A percentile compares a stretch with the other conserved stretches of the same genome.
Conservation (phyloP, 1,139 yeast species). For the Saccharomyces hybrid region DNA sequence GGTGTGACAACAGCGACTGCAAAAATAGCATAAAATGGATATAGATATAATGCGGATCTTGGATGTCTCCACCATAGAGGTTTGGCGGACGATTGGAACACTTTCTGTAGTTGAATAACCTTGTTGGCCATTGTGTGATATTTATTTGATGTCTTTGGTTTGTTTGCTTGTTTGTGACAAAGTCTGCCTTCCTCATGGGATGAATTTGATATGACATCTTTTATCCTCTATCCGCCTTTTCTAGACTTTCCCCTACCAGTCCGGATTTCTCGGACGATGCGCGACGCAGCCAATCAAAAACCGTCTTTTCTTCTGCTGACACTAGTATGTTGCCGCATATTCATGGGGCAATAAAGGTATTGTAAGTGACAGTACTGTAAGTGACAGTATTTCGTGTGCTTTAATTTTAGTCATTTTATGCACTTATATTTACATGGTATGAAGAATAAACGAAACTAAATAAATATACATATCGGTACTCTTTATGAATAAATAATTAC, state of each 20-base stretch:
- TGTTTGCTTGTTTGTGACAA: background rate
- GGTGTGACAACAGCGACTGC: constrained; percentile 66
- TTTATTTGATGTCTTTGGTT: background rate
- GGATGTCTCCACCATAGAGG: constrained; percentile 73
- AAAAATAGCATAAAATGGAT: constrained; percentile 87
- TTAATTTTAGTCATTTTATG: background rate
- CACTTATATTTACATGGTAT: background rate
- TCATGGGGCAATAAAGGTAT: background rate
- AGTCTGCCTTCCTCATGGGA: background rate
- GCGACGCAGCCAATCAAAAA: background rate
- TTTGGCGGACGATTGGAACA: constrained; percentile 63
- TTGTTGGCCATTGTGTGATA: constrained; percentile 40
- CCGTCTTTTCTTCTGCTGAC: constrained; percentile 2
- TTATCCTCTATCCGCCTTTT: background rate
- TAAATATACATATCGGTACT: background rate
- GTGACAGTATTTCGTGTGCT: background rate
- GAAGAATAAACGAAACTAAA: background rate
- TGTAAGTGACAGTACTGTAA: background rate
- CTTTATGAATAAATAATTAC: background rate
- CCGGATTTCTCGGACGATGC: background rate
- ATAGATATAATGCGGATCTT: constrained; percentile 73
- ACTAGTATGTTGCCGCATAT: background rate
- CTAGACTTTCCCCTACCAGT: background rate
- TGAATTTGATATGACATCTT: background rate
- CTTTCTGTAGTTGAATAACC: constrained; percentile 68